Percentiles rank a stretch among this genome's conserved stretches.
phyloP scores from a whole-genome alignment of 306 rosid genomes.

The Prunus fruticosa region DNA sequence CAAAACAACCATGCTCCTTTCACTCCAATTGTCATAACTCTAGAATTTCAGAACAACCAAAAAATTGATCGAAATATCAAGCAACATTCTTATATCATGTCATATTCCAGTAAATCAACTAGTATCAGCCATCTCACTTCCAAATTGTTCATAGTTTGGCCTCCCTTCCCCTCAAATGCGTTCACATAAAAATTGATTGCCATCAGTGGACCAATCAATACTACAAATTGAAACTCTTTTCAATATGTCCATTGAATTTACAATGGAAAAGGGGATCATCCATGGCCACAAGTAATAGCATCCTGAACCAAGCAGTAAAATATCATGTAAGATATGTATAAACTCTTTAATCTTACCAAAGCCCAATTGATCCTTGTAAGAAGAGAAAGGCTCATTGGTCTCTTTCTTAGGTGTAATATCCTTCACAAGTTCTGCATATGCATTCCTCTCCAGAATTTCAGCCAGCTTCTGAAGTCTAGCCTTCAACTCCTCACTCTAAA shows the following conservation, averaged over 20 bases:
- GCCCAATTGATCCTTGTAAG: constrained; percentile 88
- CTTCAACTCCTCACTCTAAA: constrained; percentile 81
- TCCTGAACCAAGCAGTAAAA: constrained; percentile 5
- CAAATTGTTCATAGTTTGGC: neutral
- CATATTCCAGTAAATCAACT: neutral
- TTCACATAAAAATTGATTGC: neutral
- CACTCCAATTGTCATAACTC: neutral
- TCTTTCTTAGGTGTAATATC: constrained; percentile 57
- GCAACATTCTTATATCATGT: neutral
- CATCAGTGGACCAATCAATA: neutral
- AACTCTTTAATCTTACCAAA: constrained; percentile 45
- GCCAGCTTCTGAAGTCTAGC: constrained; percentile 61
- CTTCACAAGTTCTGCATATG: constrained; percentile 79
- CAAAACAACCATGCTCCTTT: neutral
- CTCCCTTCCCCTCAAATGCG: neutral
- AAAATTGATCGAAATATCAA: neutral
- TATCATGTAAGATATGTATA: neutral
- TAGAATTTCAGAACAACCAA: neutral
- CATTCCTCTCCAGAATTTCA: constrained; percentile 79
- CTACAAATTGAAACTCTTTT: neutral
- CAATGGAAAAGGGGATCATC: neutral
- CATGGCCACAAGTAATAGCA: neutral
- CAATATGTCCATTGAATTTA: neutral
- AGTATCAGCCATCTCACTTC: neutral
- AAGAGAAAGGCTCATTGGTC: constrained; percentile 71